These are phyloP conservation scores for Fraxinus sp. DNA, from an alignment of 305 asterid genomes.

Conservation along the genomic window DNA sequence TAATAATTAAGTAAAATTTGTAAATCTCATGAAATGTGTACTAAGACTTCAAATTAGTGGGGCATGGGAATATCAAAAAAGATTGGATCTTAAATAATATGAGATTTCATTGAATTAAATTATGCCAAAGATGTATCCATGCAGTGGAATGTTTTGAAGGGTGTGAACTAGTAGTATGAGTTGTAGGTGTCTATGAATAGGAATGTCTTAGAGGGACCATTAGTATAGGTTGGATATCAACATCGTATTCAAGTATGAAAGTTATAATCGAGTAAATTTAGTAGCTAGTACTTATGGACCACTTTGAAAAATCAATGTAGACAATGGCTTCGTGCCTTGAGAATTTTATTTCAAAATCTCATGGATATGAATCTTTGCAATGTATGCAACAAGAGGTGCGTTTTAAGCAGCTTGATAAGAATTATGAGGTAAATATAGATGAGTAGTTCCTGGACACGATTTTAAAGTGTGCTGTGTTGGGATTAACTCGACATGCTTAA, in stretches of 20 bases:
- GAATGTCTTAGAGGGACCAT: conserved; percentile 10
- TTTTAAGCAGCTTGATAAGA: background rate
- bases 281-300: background rate
- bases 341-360: background rate
- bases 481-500: background rate
- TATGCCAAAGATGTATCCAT: background rate
- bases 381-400: background rate
- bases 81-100: background rate
- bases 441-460: background rate
- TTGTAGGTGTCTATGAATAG: background rate
- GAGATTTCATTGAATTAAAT: background rate
- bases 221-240: conserved; percentile 6
- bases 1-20: background rate
- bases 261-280: background rate
- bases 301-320: background rate
- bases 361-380: background rate
- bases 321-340: background rate
- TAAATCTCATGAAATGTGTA: background rate
- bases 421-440: background rate
- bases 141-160: background rate
- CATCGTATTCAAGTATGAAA: background rate
- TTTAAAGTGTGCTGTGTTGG: background rate
- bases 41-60: background rate
- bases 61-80: background rate
- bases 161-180: background rate